Base-by-base conservation (phyloP, 23 red algal genomes). In the Gracilaria gracilis region DNA sequence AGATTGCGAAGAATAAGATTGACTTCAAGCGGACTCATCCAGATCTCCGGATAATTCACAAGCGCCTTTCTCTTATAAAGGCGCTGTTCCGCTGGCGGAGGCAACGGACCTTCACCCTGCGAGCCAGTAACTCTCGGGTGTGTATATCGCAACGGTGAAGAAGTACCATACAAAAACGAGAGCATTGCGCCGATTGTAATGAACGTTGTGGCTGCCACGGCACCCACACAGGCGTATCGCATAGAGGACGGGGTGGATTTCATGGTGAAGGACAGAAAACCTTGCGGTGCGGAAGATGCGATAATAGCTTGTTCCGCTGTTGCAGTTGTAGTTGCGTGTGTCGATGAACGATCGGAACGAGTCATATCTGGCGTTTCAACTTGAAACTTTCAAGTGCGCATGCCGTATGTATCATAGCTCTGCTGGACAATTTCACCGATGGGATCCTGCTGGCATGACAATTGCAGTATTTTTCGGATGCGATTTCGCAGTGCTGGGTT, bases 21-120 rank as follows among this genome's bases (percentile, higher is more conserved):
- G 28, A 78, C 77, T 61, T 91, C 88, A 28, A 70, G 32, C 34
- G 42, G 31, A 37, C 75, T 67, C 88, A 91, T 91, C 74, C 65
- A 88, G 9, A 88, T 62, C 21, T 64, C 67, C 25, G 33, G 39
- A 35, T 82, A 82, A 4, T 82, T 82, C 16, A 82, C 79, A 34
- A 46, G 79, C 40, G 54, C 36, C 23, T 82, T 59, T 77, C 42
- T 27, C 72, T 77, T 48, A 20, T 49, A 77, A 3, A 77, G 72
- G 20, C 72, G 39, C 27, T 77, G 40, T 51, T 77, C 72, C 39
- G 5, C 72, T 7, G 39, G 6, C 23, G 72, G 72, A 9, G 72
- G 72, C 4, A 27, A 42, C 0, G 14, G 72, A 8, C 36, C 46
- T 12, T 11, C 46, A 3, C n/a, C n/a, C n/a, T n/a, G n/a, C n/a